Percentiles rank a stretch among this genome's conserved stretches.
Conservation (phyloP, 2,329 filamentous ascomycete species). For the Fonsecaea erecta region DNA sequence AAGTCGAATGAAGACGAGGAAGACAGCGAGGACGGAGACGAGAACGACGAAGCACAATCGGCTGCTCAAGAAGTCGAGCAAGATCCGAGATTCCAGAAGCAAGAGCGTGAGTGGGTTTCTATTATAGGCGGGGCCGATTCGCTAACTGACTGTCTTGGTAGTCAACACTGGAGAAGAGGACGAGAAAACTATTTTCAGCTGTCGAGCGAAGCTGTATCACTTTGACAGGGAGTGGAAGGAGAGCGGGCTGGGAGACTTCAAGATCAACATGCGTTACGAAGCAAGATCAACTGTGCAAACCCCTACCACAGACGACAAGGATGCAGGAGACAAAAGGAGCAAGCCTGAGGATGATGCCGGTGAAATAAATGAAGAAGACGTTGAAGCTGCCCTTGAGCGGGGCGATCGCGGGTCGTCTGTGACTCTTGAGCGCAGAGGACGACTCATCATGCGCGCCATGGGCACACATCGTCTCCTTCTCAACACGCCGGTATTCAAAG, state of each 20-base stretch:
- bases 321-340: conserved; percentile 38
- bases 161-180: conserved; percentile 87
- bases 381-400: conserved; percentile 47
- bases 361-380: conserved; percentile 38
- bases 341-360: conserved; percentile 27
- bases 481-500: conserved; percentile 79
- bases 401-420: conserved; percentile 6
- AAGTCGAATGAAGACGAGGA: conserved; percentile 66
- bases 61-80: conserved; percentile 61
- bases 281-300: conserved; percentile 60
- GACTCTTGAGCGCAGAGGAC: conserved; percentile 53
- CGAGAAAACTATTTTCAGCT: conserved; percentile 74
- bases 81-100: conserved; percentile 56
- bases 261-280: conserved; percentile 53
- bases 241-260: conserved; percentile 44
- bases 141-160: conserved; percentile 48
- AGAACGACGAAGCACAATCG: conserved; percentile 61
- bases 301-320: conserved; percentile 50
- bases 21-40: conserved; percentile 52
- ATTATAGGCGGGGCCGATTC: background rate
- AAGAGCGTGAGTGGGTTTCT: conserved; percentile 66
- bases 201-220: conserved; percentile 83
- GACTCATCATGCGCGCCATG: conserved; percentile 89
- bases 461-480: conserved; percentile 84
- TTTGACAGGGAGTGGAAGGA: conserved; percentile 85